Evolutionary conservation across 331 rosid species (phyloP).

Genomic region (Quercus lobata): DNA sequence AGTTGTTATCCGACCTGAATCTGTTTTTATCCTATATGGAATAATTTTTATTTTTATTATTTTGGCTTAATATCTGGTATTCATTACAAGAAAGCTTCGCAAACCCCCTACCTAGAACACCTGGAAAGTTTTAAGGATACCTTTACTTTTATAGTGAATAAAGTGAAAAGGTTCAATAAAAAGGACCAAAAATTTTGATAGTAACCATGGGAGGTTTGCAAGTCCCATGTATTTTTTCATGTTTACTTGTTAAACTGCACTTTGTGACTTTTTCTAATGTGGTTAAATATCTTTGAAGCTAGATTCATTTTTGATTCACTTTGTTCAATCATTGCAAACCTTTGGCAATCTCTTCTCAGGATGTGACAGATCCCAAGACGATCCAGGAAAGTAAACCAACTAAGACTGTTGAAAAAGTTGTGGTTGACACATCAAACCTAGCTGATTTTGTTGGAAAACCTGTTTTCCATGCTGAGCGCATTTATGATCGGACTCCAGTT

Average conservation of each 20-base stretch:
- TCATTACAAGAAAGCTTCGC: background rate
- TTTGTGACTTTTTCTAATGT: background rate
- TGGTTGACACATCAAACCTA: conserved; percentile 57
- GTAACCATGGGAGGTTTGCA: background rate
- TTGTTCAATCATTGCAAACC: background rate
- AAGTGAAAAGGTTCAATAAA: background rate
- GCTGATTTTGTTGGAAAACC: conserved; percentile 90
- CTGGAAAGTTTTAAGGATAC: background rate
- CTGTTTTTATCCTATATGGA: background rate
- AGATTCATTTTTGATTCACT: background rate
- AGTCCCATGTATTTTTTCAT: background rate
- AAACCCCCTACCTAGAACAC: background rate
- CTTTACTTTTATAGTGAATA: background rate
- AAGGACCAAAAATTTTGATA: background rate
- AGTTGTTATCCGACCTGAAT: background rate
- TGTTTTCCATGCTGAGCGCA: conserved; percentile 93
- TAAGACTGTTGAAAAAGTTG: conserved; percentile 44
- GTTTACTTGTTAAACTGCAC: background rate
- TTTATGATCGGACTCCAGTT: conserved; percentile 74
- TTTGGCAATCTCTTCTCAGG: conserved; percentile 40
- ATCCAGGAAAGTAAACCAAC: conserved; percentile 33
- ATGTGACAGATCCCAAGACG: conserved; percentile 29
- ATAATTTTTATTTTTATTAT: background rate
- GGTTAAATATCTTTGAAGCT: background rate
- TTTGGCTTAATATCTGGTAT: background rate